Evolutionary conservation across 768 basidiomycete species (phyloP), one percentile per base, ranked within the genome.

Genomic region (Tricholoma sp.): DNA sequence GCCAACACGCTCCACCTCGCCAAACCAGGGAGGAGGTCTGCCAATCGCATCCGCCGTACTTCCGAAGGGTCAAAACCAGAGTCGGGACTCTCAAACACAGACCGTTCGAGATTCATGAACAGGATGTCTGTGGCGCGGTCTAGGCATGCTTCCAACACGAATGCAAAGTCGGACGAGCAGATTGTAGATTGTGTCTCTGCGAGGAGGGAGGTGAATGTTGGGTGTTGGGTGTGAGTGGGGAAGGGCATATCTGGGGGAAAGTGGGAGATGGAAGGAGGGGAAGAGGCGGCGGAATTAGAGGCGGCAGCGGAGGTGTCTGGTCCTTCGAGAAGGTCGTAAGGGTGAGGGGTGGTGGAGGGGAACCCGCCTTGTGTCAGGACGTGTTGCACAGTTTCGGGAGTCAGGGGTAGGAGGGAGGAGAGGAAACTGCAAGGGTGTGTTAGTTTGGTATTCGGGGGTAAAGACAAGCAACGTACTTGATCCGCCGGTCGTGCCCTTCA

Each of bases 11-110:
- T 86, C 91, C 93, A 94, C 56, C 83, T 75, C 55, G 88, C 84
- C 41, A 97, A 72, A 0, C 83, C 88, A 4, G 94, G 94, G 27
- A 98, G 72, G 62, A 96, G 72, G 5, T 86, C 84, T 12, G 92
- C 95, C 12, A 97, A 70, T 47, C 89, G 75, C 51, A 91, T 81
- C 62, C 80, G 78, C 50, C 77, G 67, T 27, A 79, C 80, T 45
- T 77, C 75, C 1, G 64, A 70, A 10, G 57, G 52, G 18, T 46
- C 57, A 1, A 57, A 24, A 57, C 54, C 59, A 16, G 61, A 60
- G 6, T 57, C 66, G 14, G 72, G 68, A 64, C 27, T 31, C 41
- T 31, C n/a, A 19, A 91, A 94, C 22, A 91, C 78, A 16, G 84
- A 81, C 54, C 72, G 76, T 63, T 85, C 81, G 37, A 97, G 74